Percentiles rank a stretch among this genome's conserved stretches.
phyloP scores from a whole-genome alignment of 352 stramenopile species.

The Pelagophyceae sp. region DNA sequence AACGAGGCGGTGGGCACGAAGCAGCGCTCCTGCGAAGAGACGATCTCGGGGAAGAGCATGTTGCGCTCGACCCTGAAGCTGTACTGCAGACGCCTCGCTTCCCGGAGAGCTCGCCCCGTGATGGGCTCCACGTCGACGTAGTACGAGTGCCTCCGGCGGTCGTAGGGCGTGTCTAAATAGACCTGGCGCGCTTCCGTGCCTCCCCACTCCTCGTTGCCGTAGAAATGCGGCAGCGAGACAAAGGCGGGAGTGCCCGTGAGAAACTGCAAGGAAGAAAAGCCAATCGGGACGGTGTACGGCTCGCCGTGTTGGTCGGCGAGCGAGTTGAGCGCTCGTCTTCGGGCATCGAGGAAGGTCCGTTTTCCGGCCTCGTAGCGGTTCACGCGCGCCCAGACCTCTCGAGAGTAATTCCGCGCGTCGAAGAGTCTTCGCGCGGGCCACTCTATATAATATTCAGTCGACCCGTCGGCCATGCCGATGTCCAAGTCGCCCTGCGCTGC shows the following conservation, averaged over 20 bases:
- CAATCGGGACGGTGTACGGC: slow-evolving; percentile 17
- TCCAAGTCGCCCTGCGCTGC: not conserved
- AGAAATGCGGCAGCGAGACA: slow-evolving; percentile 21
- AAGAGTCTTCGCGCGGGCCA: not conserved
- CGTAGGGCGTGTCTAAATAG: not conserved
- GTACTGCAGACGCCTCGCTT: slow-evolving; percentile 19
- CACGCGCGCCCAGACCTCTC: not conserved
- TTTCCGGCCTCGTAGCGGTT: slow-evolving; percentile 11
- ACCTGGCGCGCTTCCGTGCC: slow-evolving; percentile 18
- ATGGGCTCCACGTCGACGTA: slow-evolving; percentile 26
- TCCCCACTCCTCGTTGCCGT: slow-evolving; percentile 25
- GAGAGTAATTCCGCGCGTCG: slow-evolving; percentile 5
- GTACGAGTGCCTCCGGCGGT: slow-evolving; percentile 7
- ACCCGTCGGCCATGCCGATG: slow-evolving; percentile 8
- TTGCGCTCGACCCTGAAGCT: slow-evolving; percentile 25
- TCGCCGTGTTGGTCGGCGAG: slow-evolving; percentile 16
- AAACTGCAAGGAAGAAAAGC: not conserved
- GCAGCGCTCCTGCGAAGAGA: slow-evolving; percentile 23
- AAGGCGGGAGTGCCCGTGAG: not conserved
- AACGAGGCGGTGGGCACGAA: slow-evolving; percentile 18
- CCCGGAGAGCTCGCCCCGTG: slow-evolving; percentile 19
- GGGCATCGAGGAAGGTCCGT: not conserved
- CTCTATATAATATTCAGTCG: slow-evolving; percentile 3
- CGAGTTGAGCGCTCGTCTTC: not conserved
- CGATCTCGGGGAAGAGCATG: slow-evolving; percentile 18